Evolutionary conservation across 805 yeast species (phyloP).

Genomic region (Candida sonorensis): DNA sequence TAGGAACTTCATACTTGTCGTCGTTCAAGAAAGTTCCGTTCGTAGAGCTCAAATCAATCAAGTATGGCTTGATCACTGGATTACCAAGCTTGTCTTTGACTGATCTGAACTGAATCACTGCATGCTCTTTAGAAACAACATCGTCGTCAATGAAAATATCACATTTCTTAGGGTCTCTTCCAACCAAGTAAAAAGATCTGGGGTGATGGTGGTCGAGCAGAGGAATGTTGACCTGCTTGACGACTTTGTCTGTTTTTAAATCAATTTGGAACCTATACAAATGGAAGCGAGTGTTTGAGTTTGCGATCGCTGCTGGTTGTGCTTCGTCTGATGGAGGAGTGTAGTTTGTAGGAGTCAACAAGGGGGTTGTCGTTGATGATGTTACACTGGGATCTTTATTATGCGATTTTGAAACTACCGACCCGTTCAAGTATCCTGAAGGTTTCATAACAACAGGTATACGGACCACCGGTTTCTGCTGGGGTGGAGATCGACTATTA

Average conservation of each 20-base stretch:
- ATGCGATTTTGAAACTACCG: no score
- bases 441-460: no score
- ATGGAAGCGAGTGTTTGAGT: no score
- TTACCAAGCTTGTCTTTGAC: not conserved
- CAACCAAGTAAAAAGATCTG: slow-evolving; percentile 22
- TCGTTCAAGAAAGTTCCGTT: slow-evolving; percentile 27
- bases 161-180: slow-evolving; percentile 13
- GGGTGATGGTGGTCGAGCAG: slow-evolving; percentile 11
- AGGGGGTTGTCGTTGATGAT: no score
- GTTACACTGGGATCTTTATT: no score
- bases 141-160: slow-evolving; percentile 17
- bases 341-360: no score
- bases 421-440: no score
- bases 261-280: no score
- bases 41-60: slow-evolving; percentile 24
- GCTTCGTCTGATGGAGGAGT: no score
- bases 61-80: slow-evolving; percentile 9
- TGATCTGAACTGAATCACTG: slow-evolving; percentile 23
- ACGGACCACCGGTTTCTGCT: no score
- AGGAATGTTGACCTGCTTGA: slow-evolving; percentile 11
- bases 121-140: slow-evolving; percentile 21
- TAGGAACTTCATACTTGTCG: slow-evolving; percentile 17
- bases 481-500: no score
- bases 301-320: no score
- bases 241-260: slow-evolving; percentile 2